Base-by-base conservation (phyloP, 192 early-diverging fungal genomes). In the Podila epigama region DNA sequence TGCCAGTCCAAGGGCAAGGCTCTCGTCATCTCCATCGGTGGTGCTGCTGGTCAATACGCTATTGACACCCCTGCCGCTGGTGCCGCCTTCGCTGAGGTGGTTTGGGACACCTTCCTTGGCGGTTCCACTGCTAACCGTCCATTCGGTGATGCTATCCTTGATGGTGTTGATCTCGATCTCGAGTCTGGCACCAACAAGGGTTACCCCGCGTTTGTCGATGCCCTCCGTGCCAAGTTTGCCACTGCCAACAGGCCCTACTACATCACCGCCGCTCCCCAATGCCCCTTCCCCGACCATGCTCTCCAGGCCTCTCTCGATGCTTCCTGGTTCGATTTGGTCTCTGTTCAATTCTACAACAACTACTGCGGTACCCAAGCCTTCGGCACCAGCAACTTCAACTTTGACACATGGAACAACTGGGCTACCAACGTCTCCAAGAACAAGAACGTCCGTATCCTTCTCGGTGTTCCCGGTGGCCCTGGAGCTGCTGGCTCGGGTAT, bases 291-390 rank as follows among this genome's bases (percentile, higher is more conserved):
- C 4, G 84, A 89, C 40, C 78, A 81, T 10, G 84, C 84, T 66
- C 60, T 82, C 0, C 75, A 79, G 7, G 82, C 83, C 35, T 82
- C 87, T 7, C 73, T 90, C 60, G 79, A 84, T 58, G 75, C 81
- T 20, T 83, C 84, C 16, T 86, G 83, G 82, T 85, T 90, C 50
- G 87, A 90, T 64, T 79, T 87, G 72, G 85, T 89, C 20, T 84
- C 79, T 69, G 68, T 88, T 9, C 87, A 90, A 51, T 89, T 88
- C 68, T 90, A 89, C 71, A 89, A 89, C 78, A 89, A 89, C 79
- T 86, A 72, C 31, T 89, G 88, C 54, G 82, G 84, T 13, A 73
- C 80, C 18, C 75, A 79, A 48, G 62, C 75, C 15, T 87, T 41
- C 18, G 63, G 54, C 22, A 66, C 39, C 5, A 34, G 77, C 50